Conservation (phyloP, 768 basidiomycete species). For the Boletus coccyginus region DNA sequence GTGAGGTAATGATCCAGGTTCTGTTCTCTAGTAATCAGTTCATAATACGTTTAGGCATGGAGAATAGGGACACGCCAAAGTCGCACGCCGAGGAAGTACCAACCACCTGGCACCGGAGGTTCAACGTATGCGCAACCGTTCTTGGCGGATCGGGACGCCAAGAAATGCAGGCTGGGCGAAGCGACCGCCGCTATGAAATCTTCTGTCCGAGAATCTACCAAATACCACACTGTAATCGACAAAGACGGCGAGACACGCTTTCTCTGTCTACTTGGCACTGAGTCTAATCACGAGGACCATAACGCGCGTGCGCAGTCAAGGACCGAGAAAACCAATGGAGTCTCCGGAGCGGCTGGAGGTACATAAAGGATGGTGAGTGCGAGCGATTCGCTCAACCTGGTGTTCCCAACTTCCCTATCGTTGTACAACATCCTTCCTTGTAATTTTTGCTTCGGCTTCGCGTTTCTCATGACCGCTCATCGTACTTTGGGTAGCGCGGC, state of each 20-base stretch:
- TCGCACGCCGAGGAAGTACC: not conserved
- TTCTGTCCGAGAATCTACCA: not conserved
- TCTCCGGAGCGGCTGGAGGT: not conserved
- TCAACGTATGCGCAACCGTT: not conserved
- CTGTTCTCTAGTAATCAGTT: not conserved
- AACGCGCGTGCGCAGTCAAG: constrained; percentile 2
- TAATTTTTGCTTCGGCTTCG: not conserved
- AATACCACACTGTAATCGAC: constrained; percentile 5
- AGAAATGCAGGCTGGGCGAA: constrained; percentile 8
- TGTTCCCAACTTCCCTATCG: not conserved
- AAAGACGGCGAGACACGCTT: constrained; percentile 4
- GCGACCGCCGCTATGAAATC: not conserved
- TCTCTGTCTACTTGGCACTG: not conserved
- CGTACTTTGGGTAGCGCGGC: not conserved
- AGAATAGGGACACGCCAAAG: not conserved
- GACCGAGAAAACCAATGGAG: not conserved
- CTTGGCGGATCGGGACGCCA: constrained; percentile 18
- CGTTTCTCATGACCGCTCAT: not conserved
- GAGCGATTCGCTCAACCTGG: not conserved
- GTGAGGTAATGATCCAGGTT: constrained; percentile 10
- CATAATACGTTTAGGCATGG: not conserved
- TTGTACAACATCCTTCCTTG: constrained; percentile 1
- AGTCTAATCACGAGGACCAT: not conserved
- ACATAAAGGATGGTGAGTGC: constrained; percentile 12
- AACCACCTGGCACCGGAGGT: not conserved